phyloP scores from a whole-genome alignment of 2,329 filamentous ascomycete species.

The Stromatinia cepivora region DNA sequence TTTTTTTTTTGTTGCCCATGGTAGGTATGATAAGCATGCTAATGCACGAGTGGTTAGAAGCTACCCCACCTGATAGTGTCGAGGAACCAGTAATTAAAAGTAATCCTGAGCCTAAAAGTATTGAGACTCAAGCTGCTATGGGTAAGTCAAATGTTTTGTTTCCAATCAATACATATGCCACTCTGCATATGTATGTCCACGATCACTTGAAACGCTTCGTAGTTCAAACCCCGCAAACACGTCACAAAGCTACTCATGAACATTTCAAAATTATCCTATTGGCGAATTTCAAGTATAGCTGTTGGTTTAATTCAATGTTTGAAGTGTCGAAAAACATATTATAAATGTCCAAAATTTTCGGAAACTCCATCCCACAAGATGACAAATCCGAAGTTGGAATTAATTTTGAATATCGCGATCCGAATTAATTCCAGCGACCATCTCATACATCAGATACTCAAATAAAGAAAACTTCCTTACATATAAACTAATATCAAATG shows the following conservation, averaged over 20 bases:
- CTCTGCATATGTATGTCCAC: slow-evolving; percentile 7
- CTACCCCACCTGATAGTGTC: not conserved
- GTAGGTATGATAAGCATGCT: slow-evolving; percentile 1
- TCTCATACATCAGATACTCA: not conserved
- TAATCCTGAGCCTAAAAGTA: not conserved
- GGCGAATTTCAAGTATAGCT: not conserved
- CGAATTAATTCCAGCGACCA: not conserved
- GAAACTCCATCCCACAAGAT: not conserved
- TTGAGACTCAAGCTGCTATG: not conserved
- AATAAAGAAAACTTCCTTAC: not conserved
- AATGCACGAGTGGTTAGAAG: slow-evolving; percentile 7
- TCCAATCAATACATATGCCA: not conserved
- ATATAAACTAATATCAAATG: not conserved
- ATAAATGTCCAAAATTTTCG: not conserved
- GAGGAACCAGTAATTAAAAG: slow-evolving; percentile 3
- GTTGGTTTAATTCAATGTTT: not conserved
- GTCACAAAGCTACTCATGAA: not conserved
- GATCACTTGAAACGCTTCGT: slow-evolving; percentile 9
- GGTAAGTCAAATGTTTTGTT: slow-evolving; percentile 8
- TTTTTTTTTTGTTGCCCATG: not conserved
- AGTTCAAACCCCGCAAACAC: not conserved
- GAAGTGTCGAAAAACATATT: not conserved
- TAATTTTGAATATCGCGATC: not conserved
- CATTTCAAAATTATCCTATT: not conserved
- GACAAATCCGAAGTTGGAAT: not conserved